Base-by-base conservation (phyloP, 2,329 filamentous ascomycete genomes). In the Tolypocladium endophyticum region DNA sequence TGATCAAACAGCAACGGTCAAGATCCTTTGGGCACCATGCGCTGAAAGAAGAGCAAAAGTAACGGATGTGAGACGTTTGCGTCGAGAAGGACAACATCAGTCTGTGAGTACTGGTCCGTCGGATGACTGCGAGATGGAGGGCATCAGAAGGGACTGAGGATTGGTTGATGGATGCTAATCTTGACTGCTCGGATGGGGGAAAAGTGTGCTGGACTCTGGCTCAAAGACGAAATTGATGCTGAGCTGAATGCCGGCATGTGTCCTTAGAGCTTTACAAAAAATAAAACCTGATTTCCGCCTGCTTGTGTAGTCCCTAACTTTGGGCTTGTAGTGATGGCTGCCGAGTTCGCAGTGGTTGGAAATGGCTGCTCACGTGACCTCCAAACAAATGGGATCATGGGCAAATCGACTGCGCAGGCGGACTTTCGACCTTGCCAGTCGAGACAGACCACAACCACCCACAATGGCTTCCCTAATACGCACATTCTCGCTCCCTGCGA, bases 381-480 rank as follows among this genome's bases (percentile, higher is more conserved):
- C 9, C 18, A 53, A 12, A 53, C 18, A 53, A 12, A 53, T 33
- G 28, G 50, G 18, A 52, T 30, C 28, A 33, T 53, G 7, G 18
- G 28, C 50, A 53, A 35, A 35, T 53, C 50, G 28, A n/a, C 47
- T 7, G 28, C 28, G 28, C 18, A 33, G 28, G 18, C 9, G 3
- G 35, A 33, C 18, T 14, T 9, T 52, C n/a, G 50, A 53, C 14
- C 47, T 33, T 53, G 18, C 16, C 18, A 12, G 28, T 23, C 53
- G 18, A 18, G 33, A 16, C 53, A 8, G 6, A 61, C 28, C 14
- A 54, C 55, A 59, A 61, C 33, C 58, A 61, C 30, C 55, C 36
- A 45, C 59, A 23, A 75, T 75, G 73, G 67, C 72, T 56, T 75
- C 71, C 41, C 60, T 75, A 33, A 60, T 75, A 60, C 72, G 73